phyloP scores from a whole-genome alignment of 2,329 filamentous ascomycete species.

The Pseudogymnoascus sp. region DNA sequence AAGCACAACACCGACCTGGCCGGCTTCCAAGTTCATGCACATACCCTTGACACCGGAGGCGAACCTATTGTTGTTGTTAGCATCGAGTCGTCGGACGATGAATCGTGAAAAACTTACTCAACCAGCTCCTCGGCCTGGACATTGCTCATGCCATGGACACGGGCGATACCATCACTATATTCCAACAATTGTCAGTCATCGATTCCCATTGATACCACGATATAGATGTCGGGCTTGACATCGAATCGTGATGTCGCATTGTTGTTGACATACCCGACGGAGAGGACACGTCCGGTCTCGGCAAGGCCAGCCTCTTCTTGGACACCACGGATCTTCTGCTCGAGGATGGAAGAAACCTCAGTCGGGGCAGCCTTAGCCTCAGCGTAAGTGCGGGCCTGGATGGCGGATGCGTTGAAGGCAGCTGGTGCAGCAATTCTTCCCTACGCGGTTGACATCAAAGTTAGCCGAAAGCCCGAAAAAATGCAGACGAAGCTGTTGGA shows the following conservation, averaged over 20 bases:
- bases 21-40: slow-evolving; percentile 99
- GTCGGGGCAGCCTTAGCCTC: slow-evolving; percentile 93
- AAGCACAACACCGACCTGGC: slow-evolving; percentile 99
- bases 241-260: slow-evolving; percentile 11
- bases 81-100: slow-evolving; percentile 18
- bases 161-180: slow-evolving; percentile 97
- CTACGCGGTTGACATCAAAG: slow-evolving; percentile 49
- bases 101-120: slow-evolving; percentile 61
- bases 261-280: slow-evolving; percentile 75
- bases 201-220: slow-evolving; percentile 4
- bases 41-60: slow-evolving; percentile 99
- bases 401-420: slow-evolving; percentile 59
- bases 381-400: slow-evolving; percentile 80
- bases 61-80: slow-evolving; percentile 55
- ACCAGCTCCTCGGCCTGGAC: slow-evolving; percentile 99
- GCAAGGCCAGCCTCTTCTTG: slow-evolving; percentile 93
- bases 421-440: slow-evolving; percentile 78
- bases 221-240: background rate
- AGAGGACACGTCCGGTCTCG: slow-evolving; percentile 98
- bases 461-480: slow-evolving; percentile 46
- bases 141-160: slow-evolving; percentile 99
- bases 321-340: slow-evolving; percentile 97
- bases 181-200: slow-evolving; percentile 21
- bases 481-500: slow-evolving; percentile 23
- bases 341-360: slow-evolving; percentile 98